phyloP scores from a whole-genome alignment of 1,139 yeast genomes.

The Keqinozyma sinolaborantium region DNA sequence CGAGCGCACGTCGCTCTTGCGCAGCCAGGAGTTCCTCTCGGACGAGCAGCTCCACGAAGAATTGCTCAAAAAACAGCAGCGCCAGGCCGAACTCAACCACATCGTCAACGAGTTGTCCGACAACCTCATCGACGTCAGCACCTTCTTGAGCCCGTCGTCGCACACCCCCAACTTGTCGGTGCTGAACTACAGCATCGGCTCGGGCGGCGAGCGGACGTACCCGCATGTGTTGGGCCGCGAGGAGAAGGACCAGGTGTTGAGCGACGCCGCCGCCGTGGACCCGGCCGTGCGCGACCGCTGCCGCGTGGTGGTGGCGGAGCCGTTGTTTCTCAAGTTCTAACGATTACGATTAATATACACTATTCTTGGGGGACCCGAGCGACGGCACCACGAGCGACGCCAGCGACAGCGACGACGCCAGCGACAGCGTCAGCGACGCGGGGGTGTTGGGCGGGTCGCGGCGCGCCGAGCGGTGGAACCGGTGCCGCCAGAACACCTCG shows the following conservation, averaged over 20 bases:
- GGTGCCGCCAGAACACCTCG: conserved; percentile 5
- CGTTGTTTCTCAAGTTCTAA: conserved; percentile 27
- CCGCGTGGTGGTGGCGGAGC: conserved; percentile 18
- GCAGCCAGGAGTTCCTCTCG: conserved; percentile 26
- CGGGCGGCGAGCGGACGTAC: conserved; percentile 6
- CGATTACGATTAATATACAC: too few relatives aligned
- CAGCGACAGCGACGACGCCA: too few relatives aligned
- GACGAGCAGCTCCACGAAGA: conserved; percentile 40
- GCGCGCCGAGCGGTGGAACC: conserved; percentile 2
- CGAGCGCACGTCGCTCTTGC: conserved; percentile 35
- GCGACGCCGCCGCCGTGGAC: conserved; percentile 15
- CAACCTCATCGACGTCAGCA: conserved; percentile 41
- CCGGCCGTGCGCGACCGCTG: conserved; percentile 18
- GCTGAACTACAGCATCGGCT: conserved; percentile 1
- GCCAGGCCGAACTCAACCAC: conserved; percentile 39
- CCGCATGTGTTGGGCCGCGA: conserved; percentile 12
- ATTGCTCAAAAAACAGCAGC: conserved; percentile 34
- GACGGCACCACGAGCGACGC: too few relatives aligned
- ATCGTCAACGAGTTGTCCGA: conserved; percentile 44
- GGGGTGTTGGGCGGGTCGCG: too few relatives aligned
- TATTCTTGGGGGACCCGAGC: too few relatives aligned
- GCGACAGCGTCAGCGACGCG: too few relatives aligned
- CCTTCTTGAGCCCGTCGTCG: conserved; percentile 25
- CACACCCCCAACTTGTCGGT: not conserved
- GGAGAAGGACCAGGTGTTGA: conserved; percentile 19